Base-by-base conservation (phyloP, 495 filamentous ascomycete genomes). In the Cudoniella acicularis region DNA sequence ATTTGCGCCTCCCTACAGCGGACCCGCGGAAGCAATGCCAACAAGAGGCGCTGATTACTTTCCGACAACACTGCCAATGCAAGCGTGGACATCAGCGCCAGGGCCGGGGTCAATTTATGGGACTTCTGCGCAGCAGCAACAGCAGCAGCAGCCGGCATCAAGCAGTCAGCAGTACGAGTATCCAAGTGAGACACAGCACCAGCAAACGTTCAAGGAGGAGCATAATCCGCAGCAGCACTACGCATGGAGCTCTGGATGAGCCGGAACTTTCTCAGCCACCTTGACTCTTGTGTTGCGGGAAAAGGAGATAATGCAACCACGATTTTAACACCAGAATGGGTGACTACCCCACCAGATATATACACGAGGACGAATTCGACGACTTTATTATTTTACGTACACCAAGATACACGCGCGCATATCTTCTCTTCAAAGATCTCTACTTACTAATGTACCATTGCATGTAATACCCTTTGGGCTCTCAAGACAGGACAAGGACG, bases 101-200 rank as follows among this genome's bases (percentile, higher is more conserved):
- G 60, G 57, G 9, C 10, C 24, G 8, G 42, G 23, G 17, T 21
- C 10, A 2, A 43, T 45, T 8, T 63, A 63, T 45, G 59, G 41
- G 16, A 54, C 41, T 13, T 40, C 56, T 2, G 30, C 16, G 3
- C 59, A 50, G n/a, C n/a, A n/a, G n/a, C n/a, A n/a, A n/a, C n/a
- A n/a, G n/a, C n/a, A n/a, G n/a, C n/a, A n/a, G n/a, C n/a, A n/a
- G 6, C 45, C 49, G 23, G 52, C 26, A 21, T 16, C 51, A 0
- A 54, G 50, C 3, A 36, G 50, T 10, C 59, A 57, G 18, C 52
- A 57, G 11, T 66, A 66, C 27, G 60, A 60, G 22, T 66, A 60
- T 40, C 43, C 60, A 11, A 51, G 16, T 36, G 60, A 60, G 26
- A 11, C 10, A 13, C 49, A 53, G 13, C 61, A 60, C 41, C 45